Conservation (phyloP, 495 filamentous ascomycete genomes). For the Neurospora hispaniola region DNA sequence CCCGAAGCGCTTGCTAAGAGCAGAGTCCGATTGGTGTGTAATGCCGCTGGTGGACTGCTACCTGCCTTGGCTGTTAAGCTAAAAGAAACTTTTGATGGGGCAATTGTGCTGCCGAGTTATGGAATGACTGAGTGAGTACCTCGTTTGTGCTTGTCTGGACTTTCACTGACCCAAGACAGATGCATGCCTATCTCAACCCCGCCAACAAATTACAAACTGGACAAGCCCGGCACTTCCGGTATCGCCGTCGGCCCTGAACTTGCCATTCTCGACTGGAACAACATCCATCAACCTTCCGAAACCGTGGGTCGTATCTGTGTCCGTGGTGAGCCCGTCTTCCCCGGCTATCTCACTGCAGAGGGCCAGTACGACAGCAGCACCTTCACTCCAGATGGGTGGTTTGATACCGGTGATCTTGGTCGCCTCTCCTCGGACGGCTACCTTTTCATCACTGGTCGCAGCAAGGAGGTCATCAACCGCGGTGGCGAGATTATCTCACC, state of each 20-base stretch:
- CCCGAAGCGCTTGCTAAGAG: slow-evolving; percentile 24
- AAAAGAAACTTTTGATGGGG: slow-evolving; percentile 25
- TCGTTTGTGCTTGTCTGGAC: not conserved
- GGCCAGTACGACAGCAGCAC: slow-evolving; percentile 24
- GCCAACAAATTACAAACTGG: slow-evolving; percentile 28
- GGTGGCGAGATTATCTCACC: slow-evolving; percentile 48
- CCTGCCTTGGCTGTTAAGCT: slow-evolving; percentile 29
- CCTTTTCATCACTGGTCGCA: slow-evolving; percentile 46
- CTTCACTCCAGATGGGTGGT: slow-evolving; percentile 33
- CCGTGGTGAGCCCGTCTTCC: slow-evolving; percentile 33
- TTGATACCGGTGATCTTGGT: slow-evolving; percentile 40
- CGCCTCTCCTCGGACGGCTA: slow-evolving; percentile 41
- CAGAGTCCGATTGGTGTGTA: slow-evolving; percentile 31
- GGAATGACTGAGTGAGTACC: slow-evolving; percentile 34
- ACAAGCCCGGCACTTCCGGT: slow-evolving; percentile 34
- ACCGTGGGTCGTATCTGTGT: slow-evolving; percentile 31
- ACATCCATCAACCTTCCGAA: slow-evolving; percentile 5
- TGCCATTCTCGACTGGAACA: slow-evolving; percentile 23
- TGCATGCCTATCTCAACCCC: slow-evolving; percentile 40
- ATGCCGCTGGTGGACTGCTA: slow-evolving; percentile 35
- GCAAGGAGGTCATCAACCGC: slow-evolving; percentile 51
- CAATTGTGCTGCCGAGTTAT: slow-evolving; percentile 34
- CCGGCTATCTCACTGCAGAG: slow-evolving; percentile 29
- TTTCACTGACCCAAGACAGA: not conserved
- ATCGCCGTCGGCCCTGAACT: slow-evolving; percentile 32